A percentile compares a stretch with the other conserved stretches of the same genome.
Conservation (phyloP, 2,329 filamentous ascomycete genomes). For the Cercospora brassicicola region DNA sequence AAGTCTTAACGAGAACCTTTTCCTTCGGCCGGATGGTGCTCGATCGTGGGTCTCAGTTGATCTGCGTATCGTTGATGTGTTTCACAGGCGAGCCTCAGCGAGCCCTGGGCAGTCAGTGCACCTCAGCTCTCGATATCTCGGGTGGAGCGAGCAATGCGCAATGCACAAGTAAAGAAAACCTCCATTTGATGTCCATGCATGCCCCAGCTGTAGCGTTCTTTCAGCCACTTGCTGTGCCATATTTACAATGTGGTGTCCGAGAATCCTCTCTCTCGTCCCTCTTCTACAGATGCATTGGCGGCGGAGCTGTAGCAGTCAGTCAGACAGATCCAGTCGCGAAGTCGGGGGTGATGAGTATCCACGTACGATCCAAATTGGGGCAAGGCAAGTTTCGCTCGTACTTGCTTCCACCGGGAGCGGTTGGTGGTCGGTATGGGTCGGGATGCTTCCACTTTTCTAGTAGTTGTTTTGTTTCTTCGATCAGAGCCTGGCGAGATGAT, state of each 20-base stretch:
- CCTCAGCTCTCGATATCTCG: neutral
- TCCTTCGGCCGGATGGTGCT: neutral
- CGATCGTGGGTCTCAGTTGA: neutral
- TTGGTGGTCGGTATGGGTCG: conserved; percentile 85
- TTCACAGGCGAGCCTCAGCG: neutral
- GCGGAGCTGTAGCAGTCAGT: conserved; percentile 47
- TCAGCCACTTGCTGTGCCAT: neutral
- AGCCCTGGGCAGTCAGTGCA: neutral
- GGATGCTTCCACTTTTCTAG: conserved; percentile 96
- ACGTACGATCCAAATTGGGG: conserved; percentile 76
- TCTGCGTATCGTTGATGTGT: neutral
- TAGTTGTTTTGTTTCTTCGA: conserved; percentile 83
- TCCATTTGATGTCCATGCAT: neutral
- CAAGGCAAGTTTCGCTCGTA: conserved; percentile 89
- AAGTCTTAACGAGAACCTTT: neutral
- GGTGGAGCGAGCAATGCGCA: neutral
- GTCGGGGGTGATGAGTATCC: neutral
- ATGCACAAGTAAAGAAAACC: neutral
- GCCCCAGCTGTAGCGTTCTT: neutral
- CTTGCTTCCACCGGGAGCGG: conserved; percentile 93
- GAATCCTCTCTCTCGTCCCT: neutral
- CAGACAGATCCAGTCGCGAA: neutral
- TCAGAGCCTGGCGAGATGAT: conserved; percentile 61
- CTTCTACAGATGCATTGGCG: conserved; percentile 49
- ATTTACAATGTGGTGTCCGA: neutral